Conservation (phyloP, 169 alveolate genomes). For the Plasmodium gonderi region DNA sequence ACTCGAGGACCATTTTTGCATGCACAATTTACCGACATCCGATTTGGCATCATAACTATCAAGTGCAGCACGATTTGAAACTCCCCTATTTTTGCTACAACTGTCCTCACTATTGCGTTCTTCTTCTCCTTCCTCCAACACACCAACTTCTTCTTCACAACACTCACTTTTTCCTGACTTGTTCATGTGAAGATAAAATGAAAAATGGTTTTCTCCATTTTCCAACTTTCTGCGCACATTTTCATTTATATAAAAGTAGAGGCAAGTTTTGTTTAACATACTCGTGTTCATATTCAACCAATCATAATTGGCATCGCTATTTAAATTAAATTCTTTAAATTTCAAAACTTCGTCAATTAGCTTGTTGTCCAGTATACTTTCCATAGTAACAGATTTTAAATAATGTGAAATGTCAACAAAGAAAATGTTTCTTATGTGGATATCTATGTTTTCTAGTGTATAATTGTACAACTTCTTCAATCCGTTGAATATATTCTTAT, state of each 20-base stretch:
- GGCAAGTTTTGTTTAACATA: constrained; percentile 41
- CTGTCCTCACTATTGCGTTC: background rate
- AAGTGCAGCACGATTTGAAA: background rate
- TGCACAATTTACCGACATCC: background rate
- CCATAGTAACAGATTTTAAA: constrained; percentile 20
- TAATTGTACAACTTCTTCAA: constrained; percentile 43
- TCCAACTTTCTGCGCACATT: constrained; percentile 24
- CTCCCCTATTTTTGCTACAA: no score
- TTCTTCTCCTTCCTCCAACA: background rate
- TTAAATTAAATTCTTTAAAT: constrained; percentile 68
- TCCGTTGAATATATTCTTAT: constrained; percentile 45
- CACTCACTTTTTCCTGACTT: background rate
- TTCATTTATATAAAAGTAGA: constrained; percentile 45
- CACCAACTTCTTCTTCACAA: background rate
- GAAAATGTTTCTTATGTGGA: constrained; percentile 67
- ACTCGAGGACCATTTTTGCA: background rate
- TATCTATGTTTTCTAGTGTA: constrained; percentile 21
- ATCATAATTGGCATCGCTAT: constrained; percentile 28
- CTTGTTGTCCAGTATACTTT: constrained; percentile 39
- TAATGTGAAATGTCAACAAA: constrained; percentile 58
- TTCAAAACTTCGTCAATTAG: constrained; percentile 71
- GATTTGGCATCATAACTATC: background rate
- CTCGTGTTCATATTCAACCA: constrained; percentile 68
- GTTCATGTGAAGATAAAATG: constrained; percentile 4
- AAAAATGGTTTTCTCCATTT: constrained; percentile 4